phyloP scores from a whole-genome alignment of 2,329 filamentous ascomycete species.

The Cercospora sojina region DNA sequence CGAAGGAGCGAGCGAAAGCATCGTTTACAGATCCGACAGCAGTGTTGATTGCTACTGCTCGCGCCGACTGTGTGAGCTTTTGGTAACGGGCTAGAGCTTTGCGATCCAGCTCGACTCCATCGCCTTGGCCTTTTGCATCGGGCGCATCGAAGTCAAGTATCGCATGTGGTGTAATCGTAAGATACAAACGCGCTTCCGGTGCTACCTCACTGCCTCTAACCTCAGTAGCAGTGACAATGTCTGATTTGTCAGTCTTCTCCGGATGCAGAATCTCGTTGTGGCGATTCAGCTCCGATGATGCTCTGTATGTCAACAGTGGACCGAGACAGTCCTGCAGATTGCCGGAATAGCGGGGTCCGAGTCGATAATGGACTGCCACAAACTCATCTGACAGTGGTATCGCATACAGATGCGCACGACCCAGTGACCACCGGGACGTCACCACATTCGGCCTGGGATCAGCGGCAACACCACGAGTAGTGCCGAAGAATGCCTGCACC shows the following conservation, averaged over 20 bases:
- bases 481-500: slow-evolving; percentile 90
- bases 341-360: slow-evolving; percentile 87
- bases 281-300: slow-evolving; percentile 84
- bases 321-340: slow-evolving; percentile 97
- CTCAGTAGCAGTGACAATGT: slow-evolving; percentile 85
- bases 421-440: slow-evolving; percentile 81
- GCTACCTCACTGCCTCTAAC: slow-evolving; percentile 79
- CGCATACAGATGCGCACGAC: slow-evolving; percentile 84
- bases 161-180: slow-evolving; percentile 79
- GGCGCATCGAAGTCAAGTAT: slow-evolving; percentile 70
- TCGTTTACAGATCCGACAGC: slow-evolving; percentile 86
- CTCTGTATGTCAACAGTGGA: slow-evolving; percentile 92
- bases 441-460: slow-evolving; percentile 71
- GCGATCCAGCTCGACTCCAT: slow-evolving; percentile 51
- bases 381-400: slow-evolving; percentile 88
- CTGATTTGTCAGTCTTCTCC: slow-evolving; percentile 85
- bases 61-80: slow-evolving; percentile 68
- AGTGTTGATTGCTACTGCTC: slow-evolving; percentile 81
- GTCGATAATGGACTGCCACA: slow-evolving; percentile 82
- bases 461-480: slow-evolving; percentile 80
- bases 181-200: slow-evolving; percentile 74
- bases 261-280: slow-evolving; percentile 88
- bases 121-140: slow-evolving; percentile 6
- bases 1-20: slow-evolving; percentile 76
- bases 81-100: slow-evolving; percentile 49